phyloP scores from a whole-genome alignment of 2,329 filamentous ascomycete species.

The Pseudocercospora pini-densiflorae region DNA sequence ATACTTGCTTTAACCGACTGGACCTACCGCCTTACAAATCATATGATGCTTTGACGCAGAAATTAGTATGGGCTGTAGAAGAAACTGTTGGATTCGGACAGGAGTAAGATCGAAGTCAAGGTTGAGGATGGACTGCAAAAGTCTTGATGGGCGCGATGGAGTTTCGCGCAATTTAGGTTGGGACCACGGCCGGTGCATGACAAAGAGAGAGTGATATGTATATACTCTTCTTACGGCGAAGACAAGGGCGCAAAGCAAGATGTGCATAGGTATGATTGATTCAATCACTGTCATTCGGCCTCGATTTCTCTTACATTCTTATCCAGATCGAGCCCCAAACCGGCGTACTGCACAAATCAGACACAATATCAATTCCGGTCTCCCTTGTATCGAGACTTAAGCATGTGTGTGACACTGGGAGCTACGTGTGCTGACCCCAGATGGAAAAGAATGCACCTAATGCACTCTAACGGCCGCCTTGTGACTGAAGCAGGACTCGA shows the following conservation, averaged over 20 bases:
- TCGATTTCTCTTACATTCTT: not conserved
- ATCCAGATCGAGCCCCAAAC: not conserved
- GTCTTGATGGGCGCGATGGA: not conserved
- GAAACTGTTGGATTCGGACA: conserved; percentile 99
- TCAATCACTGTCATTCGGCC: not conserved
- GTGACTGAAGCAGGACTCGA: too few species aligned
- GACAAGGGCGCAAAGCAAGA: not conserved
- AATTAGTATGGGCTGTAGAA: conserved; percentile 95
- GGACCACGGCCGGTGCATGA: conserved; percentile 7
- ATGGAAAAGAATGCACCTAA: too few species aligned
- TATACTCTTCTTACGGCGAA: conserved; percentile 2
- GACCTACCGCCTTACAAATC: conserved; percentile 93
- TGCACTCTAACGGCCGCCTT: too few species aligned
- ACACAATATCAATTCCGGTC: not conserved
- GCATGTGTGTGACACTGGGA: too few species aligned
- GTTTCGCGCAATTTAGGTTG: not conserved
- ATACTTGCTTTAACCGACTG: conserved; percentile 98
- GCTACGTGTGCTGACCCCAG: too few species aligned
- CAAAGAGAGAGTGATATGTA: not conserved
- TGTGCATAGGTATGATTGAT: conserved; percentile 4
- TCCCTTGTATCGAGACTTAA: too few species aligned
- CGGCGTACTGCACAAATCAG: not conserved
- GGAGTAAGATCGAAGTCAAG: conserved; percentile 63
- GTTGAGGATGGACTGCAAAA: not conserved
- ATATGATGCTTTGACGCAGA: conserved; percentile 81